Conservation (phyloP, 2,329 filamentous ascomycete species). For the Neopestalotiopsis sp. region DNA sequence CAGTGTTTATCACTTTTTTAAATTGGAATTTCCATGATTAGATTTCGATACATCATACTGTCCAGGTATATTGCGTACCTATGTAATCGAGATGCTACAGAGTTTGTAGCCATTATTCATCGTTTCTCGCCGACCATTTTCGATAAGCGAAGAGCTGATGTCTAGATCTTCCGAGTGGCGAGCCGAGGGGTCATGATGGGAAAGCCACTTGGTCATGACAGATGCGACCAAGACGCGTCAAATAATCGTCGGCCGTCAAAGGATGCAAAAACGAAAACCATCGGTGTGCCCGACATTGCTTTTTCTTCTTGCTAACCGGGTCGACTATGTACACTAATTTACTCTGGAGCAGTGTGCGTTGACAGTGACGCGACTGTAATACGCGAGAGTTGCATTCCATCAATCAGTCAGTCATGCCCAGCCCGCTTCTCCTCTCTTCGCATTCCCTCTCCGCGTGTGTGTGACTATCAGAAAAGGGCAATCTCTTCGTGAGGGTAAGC, state of each 20-base stretch:
- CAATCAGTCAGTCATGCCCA: background rate
- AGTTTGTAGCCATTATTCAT: background rate
- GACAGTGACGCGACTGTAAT: background rate
- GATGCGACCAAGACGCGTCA: background rate
- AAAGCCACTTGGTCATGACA: background rate
- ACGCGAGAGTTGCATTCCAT: background rate
- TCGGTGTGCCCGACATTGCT: background rate
- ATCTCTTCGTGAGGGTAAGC: background rate
- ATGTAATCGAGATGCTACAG: background rate
- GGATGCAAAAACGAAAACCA: too few relatives aligned
- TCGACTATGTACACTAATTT: background rate
- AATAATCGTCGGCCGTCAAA: background rate
- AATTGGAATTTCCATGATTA: background rate
- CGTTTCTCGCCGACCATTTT: background rate
- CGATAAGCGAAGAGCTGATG: slow-evolving; percentile 1
- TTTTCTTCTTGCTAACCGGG: background rate
- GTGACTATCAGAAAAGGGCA: slow-evolving; percentile 7
- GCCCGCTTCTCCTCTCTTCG: too few relatives aligned
- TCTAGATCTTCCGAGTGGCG: background rate
- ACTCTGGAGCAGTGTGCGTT: background rate
- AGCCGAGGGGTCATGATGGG: background rate
- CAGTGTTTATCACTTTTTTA: too few relatives aligned
- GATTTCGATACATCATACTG: background rate
- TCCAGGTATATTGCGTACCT: background rate
- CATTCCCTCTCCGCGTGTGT: background rate